A percentile compares a stretch with the other conserved stretches of the same genome.
Evolutionary conservation across 2,329 filamentous ascomycete species (phyloP).

Genomic region (Botryotinia calthae): DNA sequence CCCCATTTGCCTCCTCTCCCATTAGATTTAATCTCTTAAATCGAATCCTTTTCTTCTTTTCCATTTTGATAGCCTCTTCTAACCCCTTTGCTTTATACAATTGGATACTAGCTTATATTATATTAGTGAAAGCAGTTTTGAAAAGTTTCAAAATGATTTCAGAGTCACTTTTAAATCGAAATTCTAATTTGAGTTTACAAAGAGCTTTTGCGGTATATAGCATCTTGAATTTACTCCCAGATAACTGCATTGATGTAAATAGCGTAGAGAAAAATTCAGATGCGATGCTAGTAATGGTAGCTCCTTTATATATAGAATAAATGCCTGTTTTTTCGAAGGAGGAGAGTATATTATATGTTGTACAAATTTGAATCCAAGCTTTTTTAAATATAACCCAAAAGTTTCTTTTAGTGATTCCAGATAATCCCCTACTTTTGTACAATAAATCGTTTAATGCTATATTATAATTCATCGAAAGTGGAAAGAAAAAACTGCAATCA

Average conservation of each 20-base stretch:
- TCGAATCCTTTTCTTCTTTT: too few species aligned
- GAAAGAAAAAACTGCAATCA: rapidly evolving
- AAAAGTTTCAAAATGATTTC: too few species aligned
- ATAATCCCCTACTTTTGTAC: rapidly evolving
- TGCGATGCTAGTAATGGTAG: too few species aligned
- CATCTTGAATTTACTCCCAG: not conserved
- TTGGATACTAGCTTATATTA: too few species aligned
- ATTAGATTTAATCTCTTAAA: too few species aligned
- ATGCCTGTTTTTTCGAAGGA: too few species aligned
- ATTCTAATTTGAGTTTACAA: not conserved
- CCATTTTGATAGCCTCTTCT: too few species aligned
- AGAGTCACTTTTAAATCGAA: rapidly evolving
- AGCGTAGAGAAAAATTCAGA: not conserved
- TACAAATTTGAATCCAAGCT: not conserved
- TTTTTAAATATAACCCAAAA: not conserved
- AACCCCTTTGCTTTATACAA: rapidly evolving
- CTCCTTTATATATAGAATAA: too few species aligned
- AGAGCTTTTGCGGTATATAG: not conserved
- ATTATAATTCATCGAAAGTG: not conserved
- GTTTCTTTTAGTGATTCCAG: not conserved
- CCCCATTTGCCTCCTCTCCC: rapidly evolving
- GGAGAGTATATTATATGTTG: too few species aligned
- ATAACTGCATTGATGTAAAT: rapidly evolving
- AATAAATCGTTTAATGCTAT: rapidly evolving
- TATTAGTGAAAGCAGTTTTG: too few species aligned